Evolutionary conservation across 108 stramenopile genomes (phyloP), one percentile per base, ranked within the genome.

Genomic region (Parietichytrium sp.): DNA sequence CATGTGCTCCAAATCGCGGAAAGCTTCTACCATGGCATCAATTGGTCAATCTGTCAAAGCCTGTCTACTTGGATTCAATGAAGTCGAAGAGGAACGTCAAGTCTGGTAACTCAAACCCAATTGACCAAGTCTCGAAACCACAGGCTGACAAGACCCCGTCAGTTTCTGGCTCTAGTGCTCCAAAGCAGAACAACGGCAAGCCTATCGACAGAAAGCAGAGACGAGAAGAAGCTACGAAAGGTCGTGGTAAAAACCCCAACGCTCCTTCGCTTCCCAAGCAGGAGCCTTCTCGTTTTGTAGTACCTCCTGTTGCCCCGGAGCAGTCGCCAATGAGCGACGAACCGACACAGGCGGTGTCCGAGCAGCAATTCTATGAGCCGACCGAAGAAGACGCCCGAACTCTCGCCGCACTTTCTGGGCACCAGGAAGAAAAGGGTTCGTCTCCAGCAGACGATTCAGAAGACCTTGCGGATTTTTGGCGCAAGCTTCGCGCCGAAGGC

Each of bases 1-100:
- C 91, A 23, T 98, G 98, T 88, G 93, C 91, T 29, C 94, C 94
- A 81, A 96, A 96, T 61, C 88, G 98, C 48, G 95, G 97, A 29
- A 92, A 92, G 85, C 91, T 98, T n/a, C 91, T 92, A 54, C 89
- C 92, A 2, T 97, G 97, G 97, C 89, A 90, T 54, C 91, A 93
- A 82, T 81, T 94, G 42, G 50, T 54, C 6, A 38, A 45, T 18
- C n/a, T 42, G 2, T 31, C 80, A 27, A 54, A 16, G 42, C 61
- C 38, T n/a, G n/a, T n/a, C n/a, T n/a, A n/a, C n/a, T n/a, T n/a
- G n/a, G n/a, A n/a, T n/a, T n/a, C n/a, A n/a, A n/a, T n/a, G n/a
- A n/a, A n/a, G n/a, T n/a, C n/a, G n/a, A n/a, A n/a, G n/a, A n/a
- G n/a, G n/a, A n/a, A n/a, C n/a, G n/a, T n/a, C n/a, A n/a, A n/a